Base-by-base conservation (phyloP, 2,329 filamentous ascomycete genomes). In the Nannizziopsis arthrosporioides region DNA sequence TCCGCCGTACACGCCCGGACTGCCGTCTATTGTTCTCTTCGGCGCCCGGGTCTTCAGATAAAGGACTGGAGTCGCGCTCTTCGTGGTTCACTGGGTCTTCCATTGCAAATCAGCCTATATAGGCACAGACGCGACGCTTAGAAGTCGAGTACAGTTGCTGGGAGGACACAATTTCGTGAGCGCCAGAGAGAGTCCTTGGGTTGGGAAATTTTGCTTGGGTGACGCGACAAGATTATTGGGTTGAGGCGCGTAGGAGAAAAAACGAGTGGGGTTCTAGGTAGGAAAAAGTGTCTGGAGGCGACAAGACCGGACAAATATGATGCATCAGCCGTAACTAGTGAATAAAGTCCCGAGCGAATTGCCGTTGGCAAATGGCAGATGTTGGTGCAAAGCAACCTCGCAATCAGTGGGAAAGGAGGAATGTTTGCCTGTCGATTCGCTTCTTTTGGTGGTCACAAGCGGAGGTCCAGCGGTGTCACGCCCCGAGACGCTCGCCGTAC, bases 1-100 rank as follows among this genome's bases (percentile, higher is more conserved):
- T 67, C 42, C 67, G 66, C 50, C 64, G 63, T 47, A 60, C 59
- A 52, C 69, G 66, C 42, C 66, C 63, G n/a, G 69, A 72, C 54
- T 68, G 69, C 54, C 68, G 63, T 56, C 67, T 63, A 50, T 65
- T 57, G 51, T 61, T 55, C 14, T 57, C 54, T 12, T 59, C 56
- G 18, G 59, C 54, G 19, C 49, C 53, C 18, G 38, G 37, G 7
- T 36, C 35, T 11, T 53, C 50, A 9, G 48, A 51, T 12, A 54
- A 57, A 31, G 54, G 50, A 36, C 48, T 55, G 9, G 55, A 52
- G 46, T 51, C 52, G 17, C 53, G 54, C 17, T 51, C 50, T 36
- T 50, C 42, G 10, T 15, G 5, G 34, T 12, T 19, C 34, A 44
- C 15, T 7, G 51, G 19, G 32, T 34, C 45, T 15, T 53, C 51